Base-by-base conservation (phyloP, 805 yeast species). In the Yarrowia keelungensis region DNA sequence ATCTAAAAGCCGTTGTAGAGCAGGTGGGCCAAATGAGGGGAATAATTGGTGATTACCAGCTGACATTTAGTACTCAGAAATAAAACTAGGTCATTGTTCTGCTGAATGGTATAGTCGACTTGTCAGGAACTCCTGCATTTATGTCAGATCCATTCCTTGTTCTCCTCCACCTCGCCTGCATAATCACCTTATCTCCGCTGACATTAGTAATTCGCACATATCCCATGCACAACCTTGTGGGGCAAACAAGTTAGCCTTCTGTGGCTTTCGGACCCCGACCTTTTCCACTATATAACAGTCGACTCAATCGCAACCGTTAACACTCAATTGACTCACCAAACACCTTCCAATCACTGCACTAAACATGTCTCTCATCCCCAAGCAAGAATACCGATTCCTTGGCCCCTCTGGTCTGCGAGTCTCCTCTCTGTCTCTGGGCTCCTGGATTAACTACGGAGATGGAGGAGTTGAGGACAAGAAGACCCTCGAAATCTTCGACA, bases 331-430 rank as follows among this genome's bases (percentile, higher is more conserved):
- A 7, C 58, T 36, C 58, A 49, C 16, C 53, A 15, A 14, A 32
- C 54, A 50, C 22, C 8, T 12, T 7, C 5, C 58, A 3, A 10
- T 14, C 14, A 32, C 38, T 32, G 3, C 36, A 3, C 5, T 2
- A 7, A 32, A 32, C 19, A 53, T 39, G 62, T 26, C 38, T 3
- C 46, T 39, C 56, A 67, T 71, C 43, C 72, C 72, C 39, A 36
- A 39, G 32, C 11, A 43, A 70, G 77, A 75, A 47, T 76, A 74
- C 72, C 76, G 78, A 50, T 74, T 74, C 69, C 74, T 76, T 38
- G 78, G 78, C 16, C 73, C 72, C 53, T 70, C 78, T 19, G 78
- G 78, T 35, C 73, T 76, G 26, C 68, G 75, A 69, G 78, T 76
- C 49, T 76, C 78, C 11, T 73, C 74, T n/a, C 72, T 76, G 59